These are phyloP conservation scores for Platismatia glauca DNA, from an alignment of 495 filamentous ascomycete species.

Conservation along the genomic window DNA sequence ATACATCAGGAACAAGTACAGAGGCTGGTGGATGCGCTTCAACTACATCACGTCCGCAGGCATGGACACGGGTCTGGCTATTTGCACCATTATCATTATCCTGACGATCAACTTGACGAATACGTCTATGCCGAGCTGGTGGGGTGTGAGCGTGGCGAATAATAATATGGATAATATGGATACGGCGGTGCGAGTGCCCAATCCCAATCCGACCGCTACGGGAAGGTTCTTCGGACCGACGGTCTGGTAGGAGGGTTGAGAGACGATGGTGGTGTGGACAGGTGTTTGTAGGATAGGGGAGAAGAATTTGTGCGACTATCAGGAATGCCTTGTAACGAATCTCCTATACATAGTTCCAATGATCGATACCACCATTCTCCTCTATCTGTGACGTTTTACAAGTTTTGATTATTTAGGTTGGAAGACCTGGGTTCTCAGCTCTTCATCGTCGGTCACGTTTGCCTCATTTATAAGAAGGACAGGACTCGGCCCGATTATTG, in stretches of 20 bases:
- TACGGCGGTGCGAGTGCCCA: slow-evolving; percentile 31
- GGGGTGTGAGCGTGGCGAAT: slow-evolving; percentile 46
- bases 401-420: too few relatives aligned
- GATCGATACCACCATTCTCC: neutral
- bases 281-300: neutral
- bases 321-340: neutral
- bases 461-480: too few relatives aligned
- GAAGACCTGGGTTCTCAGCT: too few relatives aligned
- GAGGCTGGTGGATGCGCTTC: slow-evolving; percentile 69
- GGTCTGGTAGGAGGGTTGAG: slow-evolving; percentile 29
- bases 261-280: neutral
- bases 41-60: slow-evolving; percentile 70
- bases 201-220: slow-evolving; percentile 27
- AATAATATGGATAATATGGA: slow-evolving; percentile 39
- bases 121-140: slow-evolving; percentile 52
- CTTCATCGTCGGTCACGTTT: too few relatives aligned
- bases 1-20: slow-evolving; percentile 50
- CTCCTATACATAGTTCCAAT: neutral
- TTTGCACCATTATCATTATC: slow-evolving; percentile 64
- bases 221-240: slow-evolving; percentile 55
- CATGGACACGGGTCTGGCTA: slow-evolving; percentile 56
- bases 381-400: too few relatives aligned
- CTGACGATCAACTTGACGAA: slow-evolving; percentile 50
- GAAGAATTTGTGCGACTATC: neutral
- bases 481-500: too few relatives aligned